These are phyloP conservation scores for Trichomonas gallinae DNA, from an alignment of 208 protist species.

Conservation along the genomic window DNA sequence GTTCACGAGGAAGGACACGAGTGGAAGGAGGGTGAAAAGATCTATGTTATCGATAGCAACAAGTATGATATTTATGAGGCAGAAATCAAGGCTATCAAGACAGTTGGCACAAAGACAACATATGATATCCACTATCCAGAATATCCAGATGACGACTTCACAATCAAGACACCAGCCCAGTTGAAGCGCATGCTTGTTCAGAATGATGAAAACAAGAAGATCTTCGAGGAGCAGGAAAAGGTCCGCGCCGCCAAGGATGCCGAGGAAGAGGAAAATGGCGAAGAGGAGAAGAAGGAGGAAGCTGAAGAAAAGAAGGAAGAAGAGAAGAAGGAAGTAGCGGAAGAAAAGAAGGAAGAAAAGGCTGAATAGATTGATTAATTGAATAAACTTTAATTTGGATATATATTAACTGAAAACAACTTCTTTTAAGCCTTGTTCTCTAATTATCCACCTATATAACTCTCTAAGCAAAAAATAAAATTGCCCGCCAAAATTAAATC, in stretches of 20 bases:
- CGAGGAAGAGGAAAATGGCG: neutral
- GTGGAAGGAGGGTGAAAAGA: neutral
- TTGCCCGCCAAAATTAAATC: no score
- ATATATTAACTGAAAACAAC: no score
- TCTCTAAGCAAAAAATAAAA: no score
- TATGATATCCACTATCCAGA: conserved; percentile 13
- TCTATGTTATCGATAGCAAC: neutral
- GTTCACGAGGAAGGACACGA: neutral
- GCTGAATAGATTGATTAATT: neutral
- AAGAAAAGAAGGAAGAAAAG: neutral
- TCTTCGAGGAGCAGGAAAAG: neutral
- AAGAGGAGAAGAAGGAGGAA: neutral
- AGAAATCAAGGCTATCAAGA: neutral
- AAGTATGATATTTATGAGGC: neutral
- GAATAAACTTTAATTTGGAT: no score
- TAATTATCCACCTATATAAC: no score
- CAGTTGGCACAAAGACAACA: neutral
- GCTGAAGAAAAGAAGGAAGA: neutral
- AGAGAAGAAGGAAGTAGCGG: neutral
- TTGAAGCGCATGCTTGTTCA: neutral
- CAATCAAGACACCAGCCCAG: no score
- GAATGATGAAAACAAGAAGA: neutral
- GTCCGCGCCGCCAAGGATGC: neutral
- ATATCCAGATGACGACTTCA: neutral
- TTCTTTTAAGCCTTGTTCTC: no score